Evolutionary conservation across 805 yeast species (phyloP).

Genomic region (Candida michaelii): DNA sequence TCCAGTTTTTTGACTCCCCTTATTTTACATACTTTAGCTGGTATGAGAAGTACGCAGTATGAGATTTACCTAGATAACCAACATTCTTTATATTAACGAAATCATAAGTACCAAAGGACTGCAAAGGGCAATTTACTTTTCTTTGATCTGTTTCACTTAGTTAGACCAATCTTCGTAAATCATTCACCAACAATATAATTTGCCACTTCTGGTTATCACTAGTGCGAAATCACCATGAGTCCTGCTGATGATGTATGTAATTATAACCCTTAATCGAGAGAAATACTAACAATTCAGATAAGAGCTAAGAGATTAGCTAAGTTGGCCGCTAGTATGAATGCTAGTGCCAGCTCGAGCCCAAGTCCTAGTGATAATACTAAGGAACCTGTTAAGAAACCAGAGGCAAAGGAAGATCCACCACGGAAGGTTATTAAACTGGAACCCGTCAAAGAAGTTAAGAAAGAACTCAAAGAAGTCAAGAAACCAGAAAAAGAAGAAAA

Average conservation of each 20-base stretch:
- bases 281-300: constrained; percentile 33
- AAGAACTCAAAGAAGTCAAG: too few relatives aligned
- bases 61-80: background rate
- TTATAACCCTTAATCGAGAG: background rate
- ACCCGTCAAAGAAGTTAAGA: background rate
- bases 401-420: constrained; percentile 1
- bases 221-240: constrained; percentile 13
- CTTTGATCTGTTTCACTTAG: too few relatives aligned
- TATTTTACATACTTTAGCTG: background rate
- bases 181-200: background rate
- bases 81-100: too few relatives aligned
- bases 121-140: too few relatives aligned
- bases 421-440: constrained; percentile 1
- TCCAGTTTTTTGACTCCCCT: background rate
- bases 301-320: constrained; percentile 56
- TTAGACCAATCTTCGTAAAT: too few relatives aligned
- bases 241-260: constrained; percentile 17
- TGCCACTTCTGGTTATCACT: background rate
- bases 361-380: background rate
- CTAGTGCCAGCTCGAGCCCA: background rate
- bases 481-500: background rate
- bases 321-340: constrained; percentile 24
- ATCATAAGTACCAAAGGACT: too few relatives aligned
- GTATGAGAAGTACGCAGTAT: background rate
- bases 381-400: background rate